Conservation (phyloP, 768 basidiomycete species). For the Amanita fuliginea region DNA sequence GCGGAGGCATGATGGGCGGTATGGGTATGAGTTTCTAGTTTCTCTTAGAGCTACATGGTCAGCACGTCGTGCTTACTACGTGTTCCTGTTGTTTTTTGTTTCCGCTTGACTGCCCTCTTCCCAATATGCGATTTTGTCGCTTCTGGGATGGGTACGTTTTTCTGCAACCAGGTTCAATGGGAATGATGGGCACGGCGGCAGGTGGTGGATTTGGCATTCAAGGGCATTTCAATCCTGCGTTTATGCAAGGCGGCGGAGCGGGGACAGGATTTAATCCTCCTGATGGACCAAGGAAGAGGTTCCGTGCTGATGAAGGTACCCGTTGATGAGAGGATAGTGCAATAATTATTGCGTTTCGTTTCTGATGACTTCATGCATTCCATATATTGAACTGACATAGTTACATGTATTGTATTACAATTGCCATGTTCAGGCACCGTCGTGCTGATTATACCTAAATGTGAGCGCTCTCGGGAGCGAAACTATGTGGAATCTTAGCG, state of each 20-base stretch:
- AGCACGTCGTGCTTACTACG: slow-evolving; percentile 32
- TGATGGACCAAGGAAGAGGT: slow-evolving; percentile 44
- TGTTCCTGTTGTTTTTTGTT: slow-evolving; percentile 8
- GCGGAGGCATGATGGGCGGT: slow-evolving; percentile 49
- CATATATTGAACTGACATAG: not conserved
- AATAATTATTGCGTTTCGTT: not conserved
- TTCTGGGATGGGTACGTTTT: slow-evolving; percentile 9
- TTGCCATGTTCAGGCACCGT: not conserved
- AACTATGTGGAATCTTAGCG: too few relatives aligned
- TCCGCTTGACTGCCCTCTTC: not conserved
- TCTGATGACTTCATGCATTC: not conserved
- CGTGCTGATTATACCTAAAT: not conserved
- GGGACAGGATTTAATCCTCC: slow-evolving; percentile 19
- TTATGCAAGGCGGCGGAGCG: slow-evolving; percentile 32
- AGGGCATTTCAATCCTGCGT: slow-evolving; percentile 70
- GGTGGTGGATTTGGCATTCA: slow-evolving; percentile 31
- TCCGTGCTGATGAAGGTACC: slow-evolving; percentile 38
- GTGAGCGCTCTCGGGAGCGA: not conserved
- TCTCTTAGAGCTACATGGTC: slow-evolving; percentile 12
- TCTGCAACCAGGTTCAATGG: slow-evolving; percentile 20
- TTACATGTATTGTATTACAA: slow-evolving; percentile 4
- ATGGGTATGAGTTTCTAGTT: slow-evolving; percentile 54
- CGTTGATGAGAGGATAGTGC: not conserved
- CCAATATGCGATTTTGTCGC: slow-evolving; percentile 4
- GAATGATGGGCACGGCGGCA: slow-evolving; percentile 33